Evolutionary conservation across 805 yeast genomes (phyloP).

Genomic region (Teunomyces kruisii): DNA sequence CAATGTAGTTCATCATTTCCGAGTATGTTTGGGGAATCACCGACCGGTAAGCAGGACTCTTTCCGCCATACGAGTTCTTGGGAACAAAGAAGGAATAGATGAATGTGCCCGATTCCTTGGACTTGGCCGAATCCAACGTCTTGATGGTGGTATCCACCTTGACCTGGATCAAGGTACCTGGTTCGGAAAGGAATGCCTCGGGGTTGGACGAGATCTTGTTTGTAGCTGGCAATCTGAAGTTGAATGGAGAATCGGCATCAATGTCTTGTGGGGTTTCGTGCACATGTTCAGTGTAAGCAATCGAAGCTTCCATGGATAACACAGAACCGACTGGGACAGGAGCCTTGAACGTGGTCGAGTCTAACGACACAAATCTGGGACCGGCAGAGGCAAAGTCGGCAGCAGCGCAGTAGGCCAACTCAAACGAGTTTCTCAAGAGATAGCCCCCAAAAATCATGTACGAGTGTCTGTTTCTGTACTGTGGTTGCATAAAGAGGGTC

Average conservation of each 20-base stretch:
- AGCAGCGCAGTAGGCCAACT: conserved; percentile 88
- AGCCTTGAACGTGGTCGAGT: conserved; percentile 85
- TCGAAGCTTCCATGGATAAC: conserved; percentile 74
- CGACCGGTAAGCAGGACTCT: conserved; percentile 61
- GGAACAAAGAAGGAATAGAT: conserved; percentile 88
- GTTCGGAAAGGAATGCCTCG: conserved; percentile 61
- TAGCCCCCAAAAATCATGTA: conserved; percentile 96
- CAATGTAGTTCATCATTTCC: conserved; percentile 90
- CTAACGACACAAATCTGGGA: conserved; percentile 87
- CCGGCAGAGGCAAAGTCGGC: conserved; percentile 83
- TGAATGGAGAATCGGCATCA: conserved; percentile 38
- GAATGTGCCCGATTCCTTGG: conserved; percentile 80
- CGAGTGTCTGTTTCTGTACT: conserved; percentile 90
- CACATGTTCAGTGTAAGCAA: conserved; percentile 83
- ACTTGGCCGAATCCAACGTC: conserved; percentile 57
- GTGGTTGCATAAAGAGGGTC: conserved; percentile 93
- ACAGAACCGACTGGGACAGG: conserved; percentile 97
- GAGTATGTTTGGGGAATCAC: conserved; percentile 85
- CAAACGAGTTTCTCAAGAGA: conserved; percentile 87
- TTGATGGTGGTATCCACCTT: conserved; percentile 82
- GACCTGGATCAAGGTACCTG: conserved; percentile 90
- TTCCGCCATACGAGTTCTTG: conserved; percentile 41
- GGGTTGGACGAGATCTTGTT: conserved; percentile 51
- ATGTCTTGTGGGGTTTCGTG: conserved; percentile 38
- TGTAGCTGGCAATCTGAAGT: conserved; percentile 58